Percentiles rank a stretch among this genome's conserved stretches.
Conservation (phyloP, 805 yeast species). For the Starmerella vaccinii region DNA sequence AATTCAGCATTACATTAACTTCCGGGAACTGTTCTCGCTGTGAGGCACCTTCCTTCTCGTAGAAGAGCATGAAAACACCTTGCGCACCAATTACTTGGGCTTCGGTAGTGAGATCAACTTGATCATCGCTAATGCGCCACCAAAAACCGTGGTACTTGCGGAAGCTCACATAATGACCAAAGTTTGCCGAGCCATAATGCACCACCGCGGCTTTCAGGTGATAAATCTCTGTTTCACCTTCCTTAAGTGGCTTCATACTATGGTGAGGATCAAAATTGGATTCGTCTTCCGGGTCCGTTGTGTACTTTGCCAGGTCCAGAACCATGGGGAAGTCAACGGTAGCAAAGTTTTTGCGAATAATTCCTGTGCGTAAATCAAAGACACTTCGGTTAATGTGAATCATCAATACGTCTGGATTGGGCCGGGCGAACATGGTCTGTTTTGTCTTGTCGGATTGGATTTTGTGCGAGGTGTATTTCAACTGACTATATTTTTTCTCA, state of each 20-base stretch:
- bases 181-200: constrained; percentile 92
- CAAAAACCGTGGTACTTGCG: constrained; percentile 73
- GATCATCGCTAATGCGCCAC: constrained; percentile 94
- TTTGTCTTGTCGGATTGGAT: constrained; percentile 72
- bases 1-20: background rate
- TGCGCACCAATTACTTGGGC: constrained; percentile 69
- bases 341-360: constrained; percentile 74
- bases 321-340: constrained; percentile 64
- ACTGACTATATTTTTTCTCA: constrained; percentile 64
- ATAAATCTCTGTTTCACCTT: constrained; percentile 33
- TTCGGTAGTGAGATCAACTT: constrained; percentile 69
- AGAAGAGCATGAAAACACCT: constrained; percentile 88
- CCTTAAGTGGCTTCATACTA: constrained; percentile 43
- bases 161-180: constrained; percentile 92
- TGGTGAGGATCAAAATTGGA: constrained; percentile 71
- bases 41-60: constrained; percentile 40
- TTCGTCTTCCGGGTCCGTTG: constrained; percentile 51
- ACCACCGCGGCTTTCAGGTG: constrained; percentile 75
- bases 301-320: constrained; percentile 58
- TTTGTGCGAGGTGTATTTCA: constrained; percentile 65
- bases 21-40: background rate
- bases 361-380: constrained; percentile 76
- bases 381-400: constrained; percentile 89
- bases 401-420: constrained; percentile 54
- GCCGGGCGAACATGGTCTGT: constrained; percentile 68